Base-by-base conservation (phyloP, 306 rosid species). In the Casuarina cunninghamiana region DNA sequence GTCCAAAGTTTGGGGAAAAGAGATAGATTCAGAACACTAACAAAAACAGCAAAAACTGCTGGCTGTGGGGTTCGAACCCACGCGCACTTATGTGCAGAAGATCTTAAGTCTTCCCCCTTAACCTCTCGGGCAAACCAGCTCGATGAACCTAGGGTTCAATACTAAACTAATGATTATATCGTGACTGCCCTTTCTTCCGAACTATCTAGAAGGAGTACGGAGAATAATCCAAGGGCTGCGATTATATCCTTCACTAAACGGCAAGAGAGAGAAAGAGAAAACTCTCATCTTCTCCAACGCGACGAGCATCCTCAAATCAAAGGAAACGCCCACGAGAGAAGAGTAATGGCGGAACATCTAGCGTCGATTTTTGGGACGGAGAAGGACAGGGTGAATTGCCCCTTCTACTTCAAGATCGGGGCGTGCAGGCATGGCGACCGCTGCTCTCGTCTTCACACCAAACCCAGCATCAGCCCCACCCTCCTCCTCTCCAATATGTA, bases 41-140 rank as follows among this genome's bases (percentile, higher is more conserved):
- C 13, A 48, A 48, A 48, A 48, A 26, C 1, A 26, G 32, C 2
- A 4, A n/a, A 6, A 3, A 42, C 0, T 84, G 87, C 90, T 84
- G 90, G 87, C 93, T 84, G 89, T 89, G 90, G 90, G 93, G 90
- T 89, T 89, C 83, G 87, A 89, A 89, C 93, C 89, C 89, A 86
- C 90, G 89, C 90, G 90, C 90, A 89, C 86, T 83, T 89, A 21
- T 80, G 86, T 83, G 90, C 88, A 84, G 88, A 86, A 88, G 90
- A 86, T 88, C 90, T 86, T 85, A 88, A 88, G 91, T 88, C 91
- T 83, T 85, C 86, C 91, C 91, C 89, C 89, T 88, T 88, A 88
- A 85, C 91, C 91, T 63, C 89, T 86, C 91, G 88, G 91, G 91
- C 91, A 88, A 88, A 88, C 89, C 91, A 85, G 90, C 90, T 38